A percentile compares a stretch with the other conserved stretches of the same genome.
phyloP scores from a whole-genome alignment of 306 rosid species.

The Citrullus amarus region DNA sequence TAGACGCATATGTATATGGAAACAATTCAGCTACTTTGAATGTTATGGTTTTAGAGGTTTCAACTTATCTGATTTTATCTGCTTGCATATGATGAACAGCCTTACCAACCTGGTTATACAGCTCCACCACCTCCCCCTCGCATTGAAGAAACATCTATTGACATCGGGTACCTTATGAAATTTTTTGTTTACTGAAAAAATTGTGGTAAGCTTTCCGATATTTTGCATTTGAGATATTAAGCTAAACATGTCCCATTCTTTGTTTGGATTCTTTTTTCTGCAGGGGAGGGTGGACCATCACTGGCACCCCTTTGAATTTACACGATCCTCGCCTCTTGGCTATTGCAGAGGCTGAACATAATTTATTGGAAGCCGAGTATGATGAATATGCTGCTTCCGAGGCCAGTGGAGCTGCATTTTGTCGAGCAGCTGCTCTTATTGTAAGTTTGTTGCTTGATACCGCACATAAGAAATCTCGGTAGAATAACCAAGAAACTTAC shows the following conservation, averaged over 20 bases:
- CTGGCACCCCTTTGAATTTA: slow-evolving; percentile 94
- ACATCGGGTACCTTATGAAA: slow-evolving; percentile 57
- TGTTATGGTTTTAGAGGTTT: not conserved
- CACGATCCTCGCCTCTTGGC: slow-evolving; percentile 89
- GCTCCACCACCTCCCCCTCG: slow-evolving; percentile 76
- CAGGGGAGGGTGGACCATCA: slow-evolving; percentile 96
- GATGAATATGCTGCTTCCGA: slow-evolving; percentile 84
- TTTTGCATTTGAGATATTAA: not conserved
- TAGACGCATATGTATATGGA: not conserved
- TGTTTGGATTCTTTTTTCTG: slow-evolving; percentile 10
- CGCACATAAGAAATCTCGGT: not conserved
- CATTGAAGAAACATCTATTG: slow-evolving; percentile 82
- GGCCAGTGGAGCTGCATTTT: slow-evolving; percentile 88
- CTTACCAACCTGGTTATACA: slow-evolving; percentile 72
- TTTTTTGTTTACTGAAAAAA: not conserved
- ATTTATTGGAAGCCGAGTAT: slow-evolving; percentile 79
- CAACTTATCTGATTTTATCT: slow-evolving; percentile 7
- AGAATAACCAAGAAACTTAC: not conserved
- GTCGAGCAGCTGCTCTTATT: slow-evolving; percentile 90
- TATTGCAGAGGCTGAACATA: slow-evolving; percentile 94
- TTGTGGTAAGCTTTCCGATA: not conserved
- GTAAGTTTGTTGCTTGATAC: slow-evolving; percentile 32
- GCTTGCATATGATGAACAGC: slow-evolving; percentile 30
- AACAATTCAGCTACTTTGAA: not conserved
- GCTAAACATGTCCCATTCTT: slow-evolving; percentile 7